These are phyloP conservation scores for Niebla homalea DNA, from an alignment of 495 filamentous ascomycete genomes.

Conservation along the genomic window DNA sequence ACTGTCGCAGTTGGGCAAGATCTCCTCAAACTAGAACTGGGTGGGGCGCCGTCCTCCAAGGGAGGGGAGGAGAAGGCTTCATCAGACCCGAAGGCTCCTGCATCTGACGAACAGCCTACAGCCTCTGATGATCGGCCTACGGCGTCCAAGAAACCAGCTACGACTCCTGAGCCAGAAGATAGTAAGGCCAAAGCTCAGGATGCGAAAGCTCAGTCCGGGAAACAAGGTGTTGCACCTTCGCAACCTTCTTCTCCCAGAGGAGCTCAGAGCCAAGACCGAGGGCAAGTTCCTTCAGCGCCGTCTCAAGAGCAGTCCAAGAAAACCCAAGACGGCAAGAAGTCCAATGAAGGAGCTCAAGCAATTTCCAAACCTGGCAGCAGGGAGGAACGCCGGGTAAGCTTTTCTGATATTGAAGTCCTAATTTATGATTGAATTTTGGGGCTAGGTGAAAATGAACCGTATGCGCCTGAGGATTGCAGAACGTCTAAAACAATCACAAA, in stretches of 20 bases:
- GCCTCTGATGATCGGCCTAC: conserved; percentile 43
- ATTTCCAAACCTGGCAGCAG: conserved; percentile 50
- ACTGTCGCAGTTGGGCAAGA: conserved; percentile 93
- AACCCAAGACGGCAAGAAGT: conserved; percentile 17
- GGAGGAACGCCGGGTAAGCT: conserved; percentile 75
- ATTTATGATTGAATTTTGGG: conserved; percentile 1
- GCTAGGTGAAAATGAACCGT: conserved; percentile 96
- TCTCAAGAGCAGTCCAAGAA: conserved; percentile 32
- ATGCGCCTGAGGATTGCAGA: conserved; percentile 97
- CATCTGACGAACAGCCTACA: conserved; percentile 42
- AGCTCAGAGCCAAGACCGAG: conserved; percentile 26
- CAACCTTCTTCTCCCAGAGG: conserved; percentile 26
- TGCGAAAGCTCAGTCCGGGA: too few species aligned
- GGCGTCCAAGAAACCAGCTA: conserved; percentile 30
- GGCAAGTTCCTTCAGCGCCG: conserved; percentile 24
- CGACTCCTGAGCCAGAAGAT: conserved; percentile 22
- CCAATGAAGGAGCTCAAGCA: conserved; percentile 22
- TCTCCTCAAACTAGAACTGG: conserved; percentile 68
- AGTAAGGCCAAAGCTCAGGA: background rate
- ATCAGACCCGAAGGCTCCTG: conserved; percentile 45
- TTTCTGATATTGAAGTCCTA: background rate
- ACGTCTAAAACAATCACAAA: conserved; percentile 97
- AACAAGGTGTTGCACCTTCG: conserved; percentile 6
- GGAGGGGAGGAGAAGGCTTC: conserved; percentile 36
- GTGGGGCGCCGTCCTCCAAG: conserved; percentile 39